Conservation (phyloP, 805 yeast species). For the Saturnispora quitensis region DNA sequence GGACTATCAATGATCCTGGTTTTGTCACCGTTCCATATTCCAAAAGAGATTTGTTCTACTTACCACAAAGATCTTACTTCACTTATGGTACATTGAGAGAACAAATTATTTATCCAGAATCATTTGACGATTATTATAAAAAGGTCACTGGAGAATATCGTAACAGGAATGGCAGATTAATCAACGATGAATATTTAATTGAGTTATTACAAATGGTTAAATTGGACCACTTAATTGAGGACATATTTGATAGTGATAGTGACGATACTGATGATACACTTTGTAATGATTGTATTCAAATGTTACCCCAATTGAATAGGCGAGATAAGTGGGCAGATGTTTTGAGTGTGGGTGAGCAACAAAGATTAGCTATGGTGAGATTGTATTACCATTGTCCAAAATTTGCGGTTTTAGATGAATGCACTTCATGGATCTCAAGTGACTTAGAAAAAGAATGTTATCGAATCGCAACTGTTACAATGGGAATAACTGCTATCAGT, state of each 20-base stretch:
- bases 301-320: constrained; percentile 47
- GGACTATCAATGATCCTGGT: constrained; percentile 66
- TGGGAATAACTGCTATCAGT: constrained; percentile 75
- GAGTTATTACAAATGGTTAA: constrained; percentile 49
- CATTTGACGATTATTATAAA: constrained; percentile 43
- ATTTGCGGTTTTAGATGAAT: constrained; percentile 92
- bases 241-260: constrained; percentile 17
- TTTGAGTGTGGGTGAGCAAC: constrained; percentile 85
- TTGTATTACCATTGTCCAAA: constrained; percentile 84
- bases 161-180: constrained; percentile 16
- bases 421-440: constrained; percentile 89
- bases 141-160: constrained; percentile 27
- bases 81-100: constrained; percentile 74
- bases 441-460: constrained; percentile 89
- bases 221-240: constrained; percentile 45
- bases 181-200: constrained; percentile 41
- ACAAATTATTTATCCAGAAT: constrained; percentile 83
- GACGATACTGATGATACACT: constrained; percentile 11
- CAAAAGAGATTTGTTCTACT: constrained; percentile 65
- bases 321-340: constrained; percentile 83
- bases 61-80: constrained; percentile 88
- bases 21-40: constrained; percentile 54
- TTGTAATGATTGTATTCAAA: constrained; percentile 9
- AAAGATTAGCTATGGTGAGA: constrained; percentile 87
- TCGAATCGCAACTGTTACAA: constrained; percentile 57